Percentiles rank a stretch among this genome's conserved stretches.
phyloP scores from a whole-genome alignment of 192 early-diverging fungal species.

The Entomortierella lignicola region DNA sequence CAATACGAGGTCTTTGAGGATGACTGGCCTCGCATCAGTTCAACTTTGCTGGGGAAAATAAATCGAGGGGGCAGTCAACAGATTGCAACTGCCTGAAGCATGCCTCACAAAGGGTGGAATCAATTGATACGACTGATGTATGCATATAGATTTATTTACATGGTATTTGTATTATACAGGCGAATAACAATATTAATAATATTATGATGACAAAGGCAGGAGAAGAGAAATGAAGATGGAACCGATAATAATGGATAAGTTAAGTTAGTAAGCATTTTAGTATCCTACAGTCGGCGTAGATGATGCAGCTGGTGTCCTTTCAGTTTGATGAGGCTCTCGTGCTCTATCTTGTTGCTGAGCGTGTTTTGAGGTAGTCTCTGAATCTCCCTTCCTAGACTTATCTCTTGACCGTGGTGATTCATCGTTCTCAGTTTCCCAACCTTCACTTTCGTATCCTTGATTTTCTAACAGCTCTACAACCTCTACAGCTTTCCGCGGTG shows the following conservation, averaged over 20 bases:
- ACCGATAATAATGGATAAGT: not conserved
- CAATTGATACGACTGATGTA: not conserved
- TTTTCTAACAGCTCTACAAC: constrained; percentile 21
- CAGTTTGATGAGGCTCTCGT: too few species aligned
- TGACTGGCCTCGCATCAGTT: constrained; percentile 47
- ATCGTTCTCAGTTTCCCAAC: constrained; percentile 49
- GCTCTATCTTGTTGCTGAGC: not conserved
- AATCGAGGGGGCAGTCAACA: constrained; percentile 31
- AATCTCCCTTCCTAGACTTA: not conserved
- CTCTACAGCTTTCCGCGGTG: constrained; percentile 4
- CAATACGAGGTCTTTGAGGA: constrained; percentile 47
- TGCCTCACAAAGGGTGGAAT: not conserved
- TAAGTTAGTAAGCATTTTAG: too few species aligned
- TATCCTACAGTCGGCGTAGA: too few species aligned
- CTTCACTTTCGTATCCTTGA: constrained; percentile 27
- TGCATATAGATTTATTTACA: not conserved
- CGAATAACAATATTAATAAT: not conserved
- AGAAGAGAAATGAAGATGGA: not conserved
- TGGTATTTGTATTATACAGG: not conserved
- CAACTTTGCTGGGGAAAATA: constrained; percentile 20
- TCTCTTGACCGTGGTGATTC: constrained; percentile 26
- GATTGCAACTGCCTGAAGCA: not conserved
- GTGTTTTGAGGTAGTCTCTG: not conserved
- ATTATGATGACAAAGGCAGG: not conserved
- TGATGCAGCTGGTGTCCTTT: too few species aligned